Percentiles rank a stretch among this genome's conserved stretches.
These are phyloP conservation scores for Monosporascus sp. DNA, from an alignment of 2,329 filamentous ascomycete species.

Conservation along the genomic window DNA sequence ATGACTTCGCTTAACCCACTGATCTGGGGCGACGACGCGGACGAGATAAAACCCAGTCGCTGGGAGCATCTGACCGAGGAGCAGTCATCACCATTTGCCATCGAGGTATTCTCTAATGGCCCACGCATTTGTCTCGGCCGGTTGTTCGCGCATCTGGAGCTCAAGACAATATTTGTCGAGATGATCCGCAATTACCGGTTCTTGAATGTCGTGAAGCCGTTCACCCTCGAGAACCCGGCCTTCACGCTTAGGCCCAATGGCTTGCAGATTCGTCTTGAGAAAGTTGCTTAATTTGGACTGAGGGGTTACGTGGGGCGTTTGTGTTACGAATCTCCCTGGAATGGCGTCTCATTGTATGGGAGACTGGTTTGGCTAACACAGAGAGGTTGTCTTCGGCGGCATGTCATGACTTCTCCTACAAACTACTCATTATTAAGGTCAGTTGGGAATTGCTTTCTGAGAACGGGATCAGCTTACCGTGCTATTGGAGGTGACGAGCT, in stretches of 20 bases:
- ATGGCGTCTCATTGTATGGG: no score
- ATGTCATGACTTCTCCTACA: no score
- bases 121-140: conserved; percentile 5
- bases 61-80: conserved; percentile 24
- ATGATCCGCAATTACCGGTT: conserved; percentile 6
- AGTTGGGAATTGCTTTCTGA: no score
- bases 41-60: conserved; percentile 32
- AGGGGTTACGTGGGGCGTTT: no score
- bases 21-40: conserved; percentile 33
- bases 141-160: conserved; percentile 8
- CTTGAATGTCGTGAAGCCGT: conserved; percentile 1
- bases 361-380: no score
- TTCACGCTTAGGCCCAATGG: conserved; percentile 5
- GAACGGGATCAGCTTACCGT: no score
- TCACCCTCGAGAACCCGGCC: conserved; percentile 2
- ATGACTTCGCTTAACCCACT: conserved; percentile 28
- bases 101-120: conserved; percentile 17
- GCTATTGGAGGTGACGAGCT: no score
- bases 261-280: conserved; percentile 3
- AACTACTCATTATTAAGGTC: no score
- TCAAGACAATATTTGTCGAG: conserved; percentile 9
- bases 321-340: no score
- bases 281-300: neutral
- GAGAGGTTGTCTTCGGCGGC: no score
- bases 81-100: conserved; percentile 22